Percentiles rank a stretch among this genome's conserved stretches.
phyloP scores from a whole-genome alignment of 2,329 filamentous ascomycete genomes.

The Emmonsiellopsis sp. region DNA sequence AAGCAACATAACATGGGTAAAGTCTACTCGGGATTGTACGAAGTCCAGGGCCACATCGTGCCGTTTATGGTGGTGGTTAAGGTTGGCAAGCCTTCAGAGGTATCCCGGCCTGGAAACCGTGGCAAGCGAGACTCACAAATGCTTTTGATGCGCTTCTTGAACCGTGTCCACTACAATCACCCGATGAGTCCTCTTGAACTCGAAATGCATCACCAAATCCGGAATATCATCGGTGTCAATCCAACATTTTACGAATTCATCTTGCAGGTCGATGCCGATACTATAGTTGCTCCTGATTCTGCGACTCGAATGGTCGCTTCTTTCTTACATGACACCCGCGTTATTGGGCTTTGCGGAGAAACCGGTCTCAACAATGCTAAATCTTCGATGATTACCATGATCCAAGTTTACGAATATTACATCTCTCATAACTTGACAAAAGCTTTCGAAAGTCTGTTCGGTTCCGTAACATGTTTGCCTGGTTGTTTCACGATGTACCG shows the following conservation, averaged over 20 bases:
- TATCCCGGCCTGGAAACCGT: conserved; percentile 75
- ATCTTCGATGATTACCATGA: conserved; percentile 92
- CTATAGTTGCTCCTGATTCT: conserved; percentile 80
- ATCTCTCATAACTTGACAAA: conserved; percentile 97
- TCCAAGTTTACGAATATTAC: conserved; percentile 99
- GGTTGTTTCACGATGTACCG: conserved; percentile 99
- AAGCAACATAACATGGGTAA: conserved; percentile 99
- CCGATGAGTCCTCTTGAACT: conserved; percentile 94
- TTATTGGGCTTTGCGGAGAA: conserved; percentile 94
- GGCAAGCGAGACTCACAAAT: conserved; percentile 99
- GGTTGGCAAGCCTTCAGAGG: conserved; percentile 76
- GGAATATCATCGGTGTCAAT: conserved; percentile 97
- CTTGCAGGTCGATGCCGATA: conserved; percentile 95
- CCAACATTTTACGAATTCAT: conserved; percentile 97
- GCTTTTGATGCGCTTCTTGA: conserved; percentile 97
- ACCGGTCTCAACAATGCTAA: conserved; percentile 90
- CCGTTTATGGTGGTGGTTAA: conserved; percentile 96
- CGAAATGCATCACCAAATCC: conserved; percentile 97
- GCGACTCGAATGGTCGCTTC: conserved; percentile 85
- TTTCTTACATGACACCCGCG: conserved; percentile 81
- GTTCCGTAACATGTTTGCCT: conserved; percentile 91
- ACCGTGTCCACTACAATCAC: conserved; percentile 95
- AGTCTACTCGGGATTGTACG: conserved; percentile 93
- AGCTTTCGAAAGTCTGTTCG: conserved; percentile 94
- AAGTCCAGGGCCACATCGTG: conserved; percentile 95